Percentiles rank a stretch among this genome's conserved stretches.
These are phyloP conservation scores for Colletotrichum liaoningense DNA, from an alignment of 2,329 filamentous ascomycete species.

Conservation along the genomic window DNA sequence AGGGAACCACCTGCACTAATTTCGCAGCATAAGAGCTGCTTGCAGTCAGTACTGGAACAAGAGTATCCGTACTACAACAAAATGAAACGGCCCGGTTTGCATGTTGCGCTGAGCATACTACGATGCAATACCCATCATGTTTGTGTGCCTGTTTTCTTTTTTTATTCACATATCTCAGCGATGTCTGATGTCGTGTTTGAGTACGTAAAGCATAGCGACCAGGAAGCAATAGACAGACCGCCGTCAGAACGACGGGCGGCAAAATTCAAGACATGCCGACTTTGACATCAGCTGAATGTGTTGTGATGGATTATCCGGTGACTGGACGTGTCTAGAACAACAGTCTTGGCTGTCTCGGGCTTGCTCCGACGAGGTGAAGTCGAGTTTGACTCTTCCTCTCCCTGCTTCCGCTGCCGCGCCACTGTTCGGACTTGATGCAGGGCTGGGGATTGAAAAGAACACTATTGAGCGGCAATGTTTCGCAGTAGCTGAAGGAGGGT, in stretches of 20 bases:
- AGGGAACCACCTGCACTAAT: slow-evolving; percentile 17
- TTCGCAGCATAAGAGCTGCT: slow-evolving; percentile 10
- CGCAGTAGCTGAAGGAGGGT: background rate
- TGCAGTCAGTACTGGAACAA: background rate
- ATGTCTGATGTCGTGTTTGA: background rate
- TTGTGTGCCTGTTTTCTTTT: background rate
- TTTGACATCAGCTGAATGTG: background rate
- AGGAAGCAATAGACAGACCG: slow-evolving; percentile 19
- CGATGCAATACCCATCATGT: slow-evolving; percentile 20
- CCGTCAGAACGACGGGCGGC: background rate
- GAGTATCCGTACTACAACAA: background rate
- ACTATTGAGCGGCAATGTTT: background rate
- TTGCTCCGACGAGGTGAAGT: slow-evolving; percentile 8
- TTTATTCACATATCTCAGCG: slow-evolving; percentile 9
- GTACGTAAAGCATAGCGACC: slow-evolving; percentile 8
- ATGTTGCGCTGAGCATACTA: slow-evolving; percentile 16
- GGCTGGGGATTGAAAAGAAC: background rate
- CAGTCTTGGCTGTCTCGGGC: background rate
- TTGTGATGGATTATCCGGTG: background rate
- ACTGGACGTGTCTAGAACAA: background rate
- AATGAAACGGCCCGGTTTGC: slow-evolving; percentile 27
- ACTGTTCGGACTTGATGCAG: background rate
- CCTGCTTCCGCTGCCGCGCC: background rate
- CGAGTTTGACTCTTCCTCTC: slow-evolving; percentile 14
- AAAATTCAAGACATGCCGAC: background rate